Percentiles rank a stretch among this genome's conserved stretches.
phyloP scores from a whole-genome alignment of 257 asterid species.

The Solanum ahanhuiri region DNA sequence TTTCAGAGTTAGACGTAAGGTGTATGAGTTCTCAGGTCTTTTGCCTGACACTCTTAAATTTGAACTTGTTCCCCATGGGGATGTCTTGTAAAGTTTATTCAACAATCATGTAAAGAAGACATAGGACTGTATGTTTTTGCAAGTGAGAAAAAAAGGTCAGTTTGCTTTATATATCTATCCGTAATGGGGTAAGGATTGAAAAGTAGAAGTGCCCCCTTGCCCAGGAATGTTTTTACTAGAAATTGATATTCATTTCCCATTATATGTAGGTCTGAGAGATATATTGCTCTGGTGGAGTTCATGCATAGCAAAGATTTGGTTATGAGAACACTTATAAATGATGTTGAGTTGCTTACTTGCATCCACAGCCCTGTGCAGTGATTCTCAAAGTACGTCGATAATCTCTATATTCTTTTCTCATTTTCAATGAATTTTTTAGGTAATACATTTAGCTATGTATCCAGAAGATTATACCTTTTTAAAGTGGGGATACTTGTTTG shows the following conservation, averaged over 20 bases:
- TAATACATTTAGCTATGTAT: too few species aligned
- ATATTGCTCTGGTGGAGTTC: constrained; percentile 29
- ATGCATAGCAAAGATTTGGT: constrained; percentile 20
- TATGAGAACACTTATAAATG: constrained; percentile 37
- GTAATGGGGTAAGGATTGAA: background rate
- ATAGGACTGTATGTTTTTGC: too few species aligned
- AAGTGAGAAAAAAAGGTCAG: too few species aligned
- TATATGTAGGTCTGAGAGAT: constrained; percentile 27
- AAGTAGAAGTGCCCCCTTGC: background rate
- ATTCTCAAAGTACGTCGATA: background rate
- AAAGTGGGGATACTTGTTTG: too few species aligned
- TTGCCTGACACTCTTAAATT: background rate
- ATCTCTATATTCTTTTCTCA: background rate
- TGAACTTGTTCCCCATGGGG: background rate
- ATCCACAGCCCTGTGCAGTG: background rate
- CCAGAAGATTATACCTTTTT: background rate
- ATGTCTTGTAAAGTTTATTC: background rate
- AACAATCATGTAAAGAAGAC: too few species aligned
- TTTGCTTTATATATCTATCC: too few species aligned
- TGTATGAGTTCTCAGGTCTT: background rate
- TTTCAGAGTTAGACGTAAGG: background rate
- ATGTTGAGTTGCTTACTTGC: constrained; percentile 33
- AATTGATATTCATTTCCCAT: background rate
- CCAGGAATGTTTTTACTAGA: background rate
- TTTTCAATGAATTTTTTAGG: background rate